phyloP scores from a whole-genome alignment of 1,139 yeast genomes.

The Pneumocystis carinii region DNA sequence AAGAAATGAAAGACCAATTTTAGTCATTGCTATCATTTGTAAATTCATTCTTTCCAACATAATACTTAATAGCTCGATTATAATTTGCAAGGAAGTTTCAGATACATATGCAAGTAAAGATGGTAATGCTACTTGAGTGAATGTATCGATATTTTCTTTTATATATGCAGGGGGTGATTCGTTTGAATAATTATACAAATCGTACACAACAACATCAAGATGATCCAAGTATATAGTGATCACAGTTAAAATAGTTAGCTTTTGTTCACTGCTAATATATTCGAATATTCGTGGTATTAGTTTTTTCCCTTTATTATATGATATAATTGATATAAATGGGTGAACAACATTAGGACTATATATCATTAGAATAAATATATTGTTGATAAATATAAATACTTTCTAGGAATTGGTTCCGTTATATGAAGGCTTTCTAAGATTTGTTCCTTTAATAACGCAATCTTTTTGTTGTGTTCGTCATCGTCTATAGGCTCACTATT shows the following conservation, averaged over 20 bases:
- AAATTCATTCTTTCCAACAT: conserved; percentile 56
- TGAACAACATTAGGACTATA: conserved; percentile 26
- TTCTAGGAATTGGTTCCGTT: conserved; percentile 35
- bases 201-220: conserved; percentile 49
- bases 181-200: background rate
- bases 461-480: conserved; percentile 19
- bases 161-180: conserved; percentile 24
- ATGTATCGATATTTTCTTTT: conserved; percentile 57
- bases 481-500: conserved; percentile 33
- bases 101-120: conserved; percentile 73
- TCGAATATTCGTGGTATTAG: conserved; percentile 78
- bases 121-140: conserved; percentile 71
- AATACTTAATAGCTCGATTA: conserved; percentile 64
- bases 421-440: conserved; percentile 74
- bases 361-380: background rate
- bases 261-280: conserved; percentile 63
- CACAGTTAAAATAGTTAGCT: conserved; percentile 61
- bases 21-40: conserved; percentile 63
- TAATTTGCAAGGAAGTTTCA: conserved; percentile 67
- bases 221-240: conserved; percentile 72
- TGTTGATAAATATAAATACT: conserved; percentile 12
- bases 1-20: conserved; percentile 71
- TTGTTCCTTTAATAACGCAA: conserved; percentile 22
- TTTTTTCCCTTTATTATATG: conserved; percentile 78
- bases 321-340: conserved; percentile 73